Evolutionary conservation across 176 grass and related monocot genomes (phyloP).

Genomic region (Hyparrhenia diplandra): DNA sequence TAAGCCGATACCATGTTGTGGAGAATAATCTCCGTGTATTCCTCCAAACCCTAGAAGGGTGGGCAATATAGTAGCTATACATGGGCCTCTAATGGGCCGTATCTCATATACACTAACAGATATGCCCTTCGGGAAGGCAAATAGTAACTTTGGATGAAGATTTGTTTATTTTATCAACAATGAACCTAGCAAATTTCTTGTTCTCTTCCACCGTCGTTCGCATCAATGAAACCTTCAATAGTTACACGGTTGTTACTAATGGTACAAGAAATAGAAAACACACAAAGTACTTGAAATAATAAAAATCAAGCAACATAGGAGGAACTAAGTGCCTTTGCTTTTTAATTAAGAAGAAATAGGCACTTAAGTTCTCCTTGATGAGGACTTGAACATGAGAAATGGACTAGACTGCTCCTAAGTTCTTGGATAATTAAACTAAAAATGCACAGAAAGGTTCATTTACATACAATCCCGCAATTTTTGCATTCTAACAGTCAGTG

Average conservation of each 20-base stretch:
- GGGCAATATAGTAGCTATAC: no score
- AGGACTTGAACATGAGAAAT: no score
- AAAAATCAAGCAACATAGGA: no score
- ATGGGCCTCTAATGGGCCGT: no score
- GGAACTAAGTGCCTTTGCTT: no score
- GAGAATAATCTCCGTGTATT: no score
- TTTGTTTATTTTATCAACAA: no score
- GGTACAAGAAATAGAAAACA: background rate
- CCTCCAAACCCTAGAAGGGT: no score
- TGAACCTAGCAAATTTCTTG: constrained; percentile 78
- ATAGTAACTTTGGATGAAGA: constrained; percentile 59
- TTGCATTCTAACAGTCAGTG: background rate
- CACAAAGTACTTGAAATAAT: background rate
- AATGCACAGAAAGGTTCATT: background rate
- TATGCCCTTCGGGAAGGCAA: constrained; percentile 72
- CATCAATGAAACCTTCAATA: constrained; percentile 83
- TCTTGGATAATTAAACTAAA: background rate
- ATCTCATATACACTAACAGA: no score
- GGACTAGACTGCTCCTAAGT: background rate
- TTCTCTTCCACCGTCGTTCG: constrained; percentile 89
- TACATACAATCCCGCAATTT: background rate
- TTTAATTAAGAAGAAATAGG: no score
- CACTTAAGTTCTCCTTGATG: no score
- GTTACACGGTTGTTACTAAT: constrained; percentile 3
- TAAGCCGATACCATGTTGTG: no score